Percentiles rank a stretch among this genome's conserved stretches.
Conservation (phyloP, 75 land plant species). For the Pinus albicaulis region DNA sequence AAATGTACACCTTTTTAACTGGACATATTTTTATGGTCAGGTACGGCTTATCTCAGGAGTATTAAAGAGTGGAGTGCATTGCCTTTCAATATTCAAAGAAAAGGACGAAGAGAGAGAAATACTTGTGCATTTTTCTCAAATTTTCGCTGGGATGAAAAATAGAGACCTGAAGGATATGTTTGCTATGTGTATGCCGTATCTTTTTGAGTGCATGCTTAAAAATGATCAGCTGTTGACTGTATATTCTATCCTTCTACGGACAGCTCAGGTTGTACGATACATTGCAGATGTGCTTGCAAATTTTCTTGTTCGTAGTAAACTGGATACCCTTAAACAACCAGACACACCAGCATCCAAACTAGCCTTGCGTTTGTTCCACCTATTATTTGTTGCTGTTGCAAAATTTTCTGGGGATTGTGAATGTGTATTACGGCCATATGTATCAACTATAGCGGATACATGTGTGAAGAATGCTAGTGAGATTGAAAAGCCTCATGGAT, state of each 20-base stretch:
- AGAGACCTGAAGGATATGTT: constrained; percentile 98
- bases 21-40: constrained; percentile 21
- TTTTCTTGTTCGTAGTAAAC: constrained; percentile 78
- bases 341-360: constrained; percentile 88
- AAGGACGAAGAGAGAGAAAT: constrained; percentile 96
- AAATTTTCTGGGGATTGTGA: constrained; percentile 89
- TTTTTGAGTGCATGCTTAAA: constrained; percentile 89
- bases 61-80: constrained; percentile 89
- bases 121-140: constrained; percentile 77
- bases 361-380: constrained; percentile 89
- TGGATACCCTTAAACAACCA: constrained; percentile 87
- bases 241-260: constrained; percentile 76
- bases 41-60: constrained; percentile 92
- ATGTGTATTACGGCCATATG: constrained; percentile 91
- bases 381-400: constrained; percentile 79
- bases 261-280: constrained; percentile 70
- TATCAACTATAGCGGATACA: constrained; percentile 81
- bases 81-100: constrained; percentile 88
- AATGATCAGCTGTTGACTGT: constrained; percentile 80
- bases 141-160: constrained; percentile 90
- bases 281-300: constrained; percentile 93
- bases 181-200: constrained; percentile 90
- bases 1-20: not conserved
- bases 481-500: constrained; percentile 92
- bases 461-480: constrained; percentile 94